A percentile compares a stretch with the other conserved stretches of the same genome.
Conservation (phyloP, 208 protist species). For the Balamuthia mandrillaris region DNA sequence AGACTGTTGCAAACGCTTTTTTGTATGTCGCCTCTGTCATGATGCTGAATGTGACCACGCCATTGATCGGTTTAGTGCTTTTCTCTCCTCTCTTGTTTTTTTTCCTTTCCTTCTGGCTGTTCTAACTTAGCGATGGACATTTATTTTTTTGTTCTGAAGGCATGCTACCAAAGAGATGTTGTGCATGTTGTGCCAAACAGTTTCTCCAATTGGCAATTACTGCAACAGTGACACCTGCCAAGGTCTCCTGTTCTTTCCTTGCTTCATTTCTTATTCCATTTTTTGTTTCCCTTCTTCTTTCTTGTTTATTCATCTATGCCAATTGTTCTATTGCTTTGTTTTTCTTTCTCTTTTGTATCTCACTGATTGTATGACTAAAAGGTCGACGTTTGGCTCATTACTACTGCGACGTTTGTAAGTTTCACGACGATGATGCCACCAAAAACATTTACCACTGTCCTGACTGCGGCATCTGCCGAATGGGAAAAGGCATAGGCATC, state of each 20-base stretch:
- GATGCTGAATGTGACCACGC: conserved; percentile 45
- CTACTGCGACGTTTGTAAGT: conserved; percentile 54
- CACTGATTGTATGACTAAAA: neutral
- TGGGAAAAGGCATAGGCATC: conserved; percentile 42
- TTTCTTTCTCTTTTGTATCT: neutral
- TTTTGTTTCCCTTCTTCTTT: neutral
- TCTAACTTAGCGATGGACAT: neutral
- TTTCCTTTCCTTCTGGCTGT: no score
- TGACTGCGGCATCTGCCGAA: conserved; percentile 48
- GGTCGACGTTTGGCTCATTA: conserved; percentile 37
- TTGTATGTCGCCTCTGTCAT: conserved; percentile 51
- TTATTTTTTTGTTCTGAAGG: neutral
- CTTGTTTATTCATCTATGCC: neutral
- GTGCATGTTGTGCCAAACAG: conserved; percentile 48
- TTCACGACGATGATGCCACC: conserved; percentile 45
- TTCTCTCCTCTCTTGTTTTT: neutral
- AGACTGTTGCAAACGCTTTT: conserved; percentile 50
- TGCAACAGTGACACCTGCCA: conserved; percentile 22
- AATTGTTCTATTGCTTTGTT: neutral
- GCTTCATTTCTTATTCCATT: neutral
- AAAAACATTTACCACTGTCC: conserved; percentile 59
- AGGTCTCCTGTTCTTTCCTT: neutral
- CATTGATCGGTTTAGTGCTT: conserved; percentile 38
- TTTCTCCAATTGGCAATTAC: conserved; percentile 36
- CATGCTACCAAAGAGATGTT: conserved; percentile 51